Evolutionary conservation across 129 eudicot species (phyloP).

Genomic region (Kitagawia praeruptora): DNA sequence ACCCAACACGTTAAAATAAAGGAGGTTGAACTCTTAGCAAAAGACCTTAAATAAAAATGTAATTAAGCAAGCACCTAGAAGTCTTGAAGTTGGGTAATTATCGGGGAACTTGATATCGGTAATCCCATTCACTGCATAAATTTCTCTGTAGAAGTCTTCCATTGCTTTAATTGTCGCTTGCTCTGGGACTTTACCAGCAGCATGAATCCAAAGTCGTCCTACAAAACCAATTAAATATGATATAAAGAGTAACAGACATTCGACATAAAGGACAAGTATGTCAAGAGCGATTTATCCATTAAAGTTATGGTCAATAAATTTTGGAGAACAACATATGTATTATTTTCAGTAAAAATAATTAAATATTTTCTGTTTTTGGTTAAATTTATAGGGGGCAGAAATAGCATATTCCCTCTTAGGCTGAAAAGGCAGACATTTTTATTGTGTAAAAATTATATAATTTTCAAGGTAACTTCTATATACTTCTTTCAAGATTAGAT

Average conservation of each 20-base stretch:
- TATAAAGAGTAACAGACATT: not conserved
- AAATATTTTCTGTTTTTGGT: not conserved
- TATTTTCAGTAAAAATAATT: not conserved
- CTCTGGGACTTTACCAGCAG: constrained; percentile 89
- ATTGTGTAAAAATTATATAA: not conserved
- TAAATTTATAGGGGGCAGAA: not conserved
- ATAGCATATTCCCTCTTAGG: not conserved
- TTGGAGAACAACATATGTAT: not conserved
- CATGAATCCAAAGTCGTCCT: constrained; percentile 99
- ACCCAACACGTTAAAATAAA: not conserved
- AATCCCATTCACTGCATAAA: constrained; percentile 77
- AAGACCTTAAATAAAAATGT: not conserved
- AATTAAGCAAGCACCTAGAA: constrained; percentile 41
- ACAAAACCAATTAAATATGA: constrained; percentile 10
- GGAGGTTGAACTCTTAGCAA: not conserved
- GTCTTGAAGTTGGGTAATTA: constrained; percentile 78
- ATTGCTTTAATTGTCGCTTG: constrained; percentile 81
- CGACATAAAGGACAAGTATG: not conserved
- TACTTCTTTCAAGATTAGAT: not conserved
- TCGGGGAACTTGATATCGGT: constrained; percentile 83
- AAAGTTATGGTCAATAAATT: not conserved
- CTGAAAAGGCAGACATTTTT: not conserved
- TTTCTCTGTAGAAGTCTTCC: constrained; percentile 87
- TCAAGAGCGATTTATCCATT: not conserved
- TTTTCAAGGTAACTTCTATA: not conserved